Evolutionary conservation across 2,329 filamentous ascomycete genomes (phyloP), one percentile per base, ranked within the genome.

Genomic region (Raffaelea deltoideospora): DNA sequence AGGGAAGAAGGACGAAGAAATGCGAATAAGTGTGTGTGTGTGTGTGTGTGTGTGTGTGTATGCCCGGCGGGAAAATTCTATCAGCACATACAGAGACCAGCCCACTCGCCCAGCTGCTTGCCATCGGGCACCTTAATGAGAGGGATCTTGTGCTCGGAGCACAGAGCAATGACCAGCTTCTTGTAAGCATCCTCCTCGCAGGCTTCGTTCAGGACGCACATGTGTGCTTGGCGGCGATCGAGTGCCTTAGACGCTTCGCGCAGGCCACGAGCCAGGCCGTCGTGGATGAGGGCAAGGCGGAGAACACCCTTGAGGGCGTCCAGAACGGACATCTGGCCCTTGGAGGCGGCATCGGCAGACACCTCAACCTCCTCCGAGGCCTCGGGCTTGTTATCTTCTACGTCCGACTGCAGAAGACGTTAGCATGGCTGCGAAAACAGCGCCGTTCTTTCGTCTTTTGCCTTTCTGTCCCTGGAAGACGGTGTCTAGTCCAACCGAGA

Each of bases 121-220:
- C 90, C 90, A 65, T 98, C 90, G 52, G 87, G 88, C 48, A 98
- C 90, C 84, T 98, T 96, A 78, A 98, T 98, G 56, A 98, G 72
- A 50, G 90, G 90, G 57, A 98, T 98, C 79, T 95, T 95, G 75
- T 98, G 90, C 79, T 98, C 90, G 48, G 81, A 84, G 83, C 90
- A 98, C 44, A 98, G 82, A 46, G 90, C 90, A 53, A 96, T 83
- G 56, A 98, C 88, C 50, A 98, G 79, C 82, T 98, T 98, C 86
- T 98, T 98, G 78, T 98, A 98, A 52, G 90, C 88, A 69, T 98
- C 90, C 78, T 98, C 90, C 74, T 98, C 90, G 75, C 90, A 98
- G 52, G 82, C 80, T 79, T 98, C 90, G 79, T 98, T 98, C 56
- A 98, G 79, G 53, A 98, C 90, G 65, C 90, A 98, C 87, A 98